Evolutionary conservation across 2,329 filamentous ascomycete genomes (phyloP), one percentile per base, ranked within the genome.

Genomic region (Venturia aucupariae): DNA sequence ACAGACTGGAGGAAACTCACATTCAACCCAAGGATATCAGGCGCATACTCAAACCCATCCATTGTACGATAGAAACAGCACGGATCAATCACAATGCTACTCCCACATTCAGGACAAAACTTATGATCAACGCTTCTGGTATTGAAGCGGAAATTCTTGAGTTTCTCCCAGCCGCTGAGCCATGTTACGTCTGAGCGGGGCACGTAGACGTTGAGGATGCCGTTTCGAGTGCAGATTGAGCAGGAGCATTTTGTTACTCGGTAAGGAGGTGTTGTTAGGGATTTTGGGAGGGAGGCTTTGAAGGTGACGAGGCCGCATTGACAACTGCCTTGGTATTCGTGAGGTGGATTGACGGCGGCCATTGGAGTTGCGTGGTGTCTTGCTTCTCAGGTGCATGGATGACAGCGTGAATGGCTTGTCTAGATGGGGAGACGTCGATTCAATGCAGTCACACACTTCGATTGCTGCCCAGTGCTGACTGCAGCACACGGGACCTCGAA

Each of bases 161-260:
- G 51, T 7, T 27, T 19, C 8, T 55, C 51, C 51, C 51, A 55
- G 27, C 51, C 51, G 27, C 51, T 30, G 30, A 55, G 24, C 22
- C 22, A 55, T 15, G 51, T 55, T 55, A 55, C 13, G 13, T 55
- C 30, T 17, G 51, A 55, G 51, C 51, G 51, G 4, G 17, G 51
- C 1, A 55, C 7, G 17, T 55, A 55, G 30, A 55, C 2, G 51
- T 32, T 55, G 24, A 32, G 51, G 17, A 32, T 32, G 27, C 51
- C 51, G 51, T 55, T 55, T 55, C 51, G 51, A 1, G 51, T 55
- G 51, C 51, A 55, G 51, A 55, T 55, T 4, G 51, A 55, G 51
- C 51, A 55, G 51, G 13, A 1, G 51, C 51, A 55, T 17, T n/a
- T 35, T 32, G 51, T 55, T 2, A 55, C 7, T 35, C 51, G 51